phyloP scores from a whole-genome alignment of 306 rosid species.

The Hippophae gyantsensis region DNA sequence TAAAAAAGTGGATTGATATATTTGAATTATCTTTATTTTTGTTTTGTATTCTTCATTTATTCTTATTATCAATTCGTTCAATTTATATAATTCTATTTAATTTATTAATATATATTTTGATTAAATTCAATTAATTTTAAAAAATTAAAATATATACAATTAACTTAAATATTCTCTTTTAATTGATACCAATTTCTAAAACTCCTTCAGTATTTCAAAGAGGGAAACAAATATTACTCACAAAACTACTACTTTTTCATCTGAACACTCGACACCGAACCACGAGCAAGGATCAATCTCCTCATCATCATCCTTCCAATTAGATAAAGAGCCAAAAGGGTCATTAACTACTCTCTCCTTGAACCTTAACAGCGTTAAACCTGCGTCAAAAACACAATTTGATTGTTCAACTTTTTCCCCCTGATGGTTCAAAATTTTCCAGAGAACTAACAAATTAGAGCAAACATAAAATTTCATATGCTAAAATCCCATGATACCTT shows the following conservation, averaged over 20 bases:
- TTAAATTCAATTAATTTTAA: background rate
- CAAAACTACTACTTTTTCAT: conserved; percentile 61
- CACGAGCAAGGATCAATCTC: conserved; percentile 57
- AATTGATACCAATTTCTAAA: background rate
- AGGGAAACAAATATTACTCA: conserved; percentile 38
- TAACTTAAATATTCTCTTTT: background rate
- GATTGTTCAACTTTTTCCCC: conserved; percentile 8
- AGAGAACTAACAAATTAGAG: conserved; percentile 1
- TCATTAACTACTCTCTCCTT: conserved; percentile 54
- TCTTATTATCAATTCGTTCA: no score
- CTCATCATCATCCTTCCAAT: conserved; percentile 58
- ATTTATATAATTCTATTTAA: no score
- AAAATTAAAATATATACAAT: background rate
- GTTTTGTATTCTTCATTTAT: no score
- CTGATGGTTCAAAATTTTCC: conserved; percentile 8
- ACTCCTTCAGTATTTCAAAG: background rate
- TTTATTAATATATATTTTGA: no score
- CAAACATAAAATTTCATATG: conserved; percentile 9
- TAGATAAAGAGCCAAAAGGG: conserved; percentile 64
- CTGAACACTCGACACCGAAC: conserved; percentile 78
- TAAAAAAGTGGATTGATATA: no score
- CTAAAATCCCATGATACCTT: conserved; percentile 37
- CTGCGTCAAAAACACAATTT: conserved; percentile 31
- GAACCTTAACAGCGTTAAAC: conserved; percentile 73
- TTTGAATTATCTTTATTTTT: no score